phyloP scores from a whole-genome alignment of 257 asterid species.

The Fraxinus quadrangulata region DNA sequence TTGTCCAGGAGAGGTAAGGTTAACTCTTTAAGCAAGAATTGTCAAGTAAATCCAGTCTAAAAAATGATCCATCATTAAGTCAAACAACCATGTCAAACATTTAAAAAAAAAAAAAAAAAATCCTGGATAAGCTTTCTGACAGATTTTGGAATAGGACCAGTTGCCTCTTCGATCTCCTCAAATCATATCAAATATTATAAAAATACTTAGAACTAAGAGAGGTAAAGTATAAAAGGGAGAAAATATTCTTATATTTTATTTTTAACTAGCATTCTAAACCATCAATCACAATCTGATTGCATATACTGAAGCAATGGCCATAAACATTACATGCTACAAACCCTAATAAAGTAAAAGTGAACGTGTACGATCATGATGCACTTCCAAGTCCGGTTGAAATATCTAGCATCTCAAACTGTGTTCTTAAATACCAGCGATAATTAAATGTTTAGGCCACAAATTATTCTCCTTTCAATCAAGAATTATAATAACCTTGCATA shows the following conservation, averaged over 20 bases:
- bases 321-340: not conserved
- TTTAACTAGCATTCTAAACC: not conserved
- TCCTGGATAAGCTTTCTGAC: too few species aligned
- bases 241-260: too few species aligned
- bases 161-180: too few species aligned
- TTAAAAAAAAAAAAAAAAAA: too few species aligned
- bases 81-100: not conserved
- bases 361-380: not conserved
- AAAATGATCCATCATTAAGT: not conserved
- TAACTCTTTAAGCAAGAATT: too few species aligned
- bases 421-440: too few species aligned
- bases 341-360: not conserved
- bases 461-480: too few species aligned
- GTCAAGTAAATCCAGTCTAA: not conserved
- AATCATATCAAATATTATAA: not conserved
- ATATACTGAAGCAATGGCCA: not conserved
- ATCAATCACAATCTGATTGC: not conserved
- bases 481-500: not conserved
- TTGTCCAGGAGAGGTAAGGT: not conserved
- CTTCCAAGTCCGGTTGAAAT: not conserved
- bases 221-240: not conserved
- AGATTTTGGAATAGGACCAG: too few species aligned
- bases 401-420: not conserved
- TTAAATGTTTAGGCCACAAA: too few species aligned
- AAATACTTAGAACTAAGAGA: not conserved